Evolutionary conservation across 768 basidiomycete genomes (phyloP).

Genomic region (Russula vinacea): DNA sequence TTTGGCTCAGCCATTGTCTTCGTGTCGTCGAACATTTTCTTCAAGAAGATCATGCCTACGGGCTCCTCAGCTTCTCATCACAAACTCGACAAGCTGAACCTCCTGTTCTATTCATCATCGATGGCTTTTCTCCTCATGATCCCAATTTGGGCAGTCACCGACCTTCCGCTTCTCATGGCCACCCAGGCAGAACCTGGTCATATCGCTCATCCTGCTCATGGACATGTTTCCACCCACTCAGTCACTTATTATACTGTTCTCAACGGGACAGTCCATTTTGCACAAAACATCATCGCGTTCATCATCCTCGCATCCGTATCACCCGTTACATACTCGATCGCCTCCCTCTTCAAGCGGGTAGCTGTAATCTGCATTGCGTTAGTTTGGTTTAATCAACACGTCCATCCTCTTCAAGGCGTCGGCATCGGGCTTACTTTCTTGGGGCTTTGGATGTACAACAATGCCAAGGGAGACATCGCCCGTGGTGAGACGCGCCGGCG

Average conservation of each 20-base stretch:
- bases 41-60: conserved; percentile 94
- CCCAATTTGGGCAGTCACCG: conserved; percentile 90
- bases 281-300: conserved; percentile 97
- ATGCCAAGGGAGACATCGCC: conserved; percentile 88
- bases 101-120: conserved; percentile 89
- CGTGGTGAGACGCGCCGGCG: conserved; percentile 87
- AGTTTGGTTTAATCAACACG: conserved; percentile 88
- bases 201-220: conserved; percentile 46
- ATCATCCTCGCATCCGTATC: conserved; percentile 93
- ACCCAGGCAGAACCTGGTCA: conserved; percentile 40
- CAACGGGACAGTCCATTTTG: conserved; percentile 95
- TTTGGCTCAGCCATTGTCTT: conserved; percentile 97
- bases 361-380: conserved; percentile 98
- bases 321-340: conserved; percentile 98
- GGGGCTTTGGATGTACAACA: conserved; percentile 95
- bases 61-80: conserved; percentile 47
- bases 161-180: conserved; percentile 66
- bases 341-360: conserved; percentile 95
- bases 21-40: conserved; percentile 97
- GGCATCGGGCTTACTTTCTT: conserved; percentile 90
- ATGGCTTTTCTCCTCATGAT: conserved; percentile 96
- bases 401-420: conserved; percentile 78
- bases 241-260: conserved; percentile 81
- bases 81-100: conserved; percentile 95
- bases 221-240: conserved; percentile 53